These are phyloP conservation scores for Triglochin maritima DNA, from an alignment of 106 monocot species.

Conservation along the genomic window DNA sequence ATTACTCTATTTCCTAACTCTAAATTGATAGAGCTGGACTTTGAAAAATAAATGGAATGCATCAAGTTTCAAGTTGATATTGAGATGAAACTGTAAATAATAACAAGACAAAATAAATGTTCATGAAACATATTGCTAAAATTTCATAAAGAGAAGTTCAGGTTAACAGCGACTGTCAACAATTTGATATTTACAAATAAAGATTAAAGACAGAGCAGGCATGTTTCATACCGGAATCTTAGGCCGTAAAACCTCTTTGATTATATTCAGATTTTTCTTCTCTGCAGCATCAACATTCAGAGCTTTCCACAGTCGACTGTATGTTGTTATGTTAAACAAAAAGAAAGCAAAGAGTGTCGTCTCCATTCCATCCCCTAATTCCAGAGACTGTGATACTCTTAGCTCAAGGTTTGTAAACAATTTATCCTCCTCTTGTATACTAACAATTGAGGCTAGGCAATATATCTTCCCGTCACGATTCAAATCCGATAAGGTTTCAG, in stretches of 20 bases:
- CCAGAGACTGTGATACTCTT: not conserved
- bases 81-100: too few species aligned
- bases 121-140: too few species aligned
- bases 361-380: slow-evolving; percentile 2
- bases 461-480: slow-evolving; percentile 3
- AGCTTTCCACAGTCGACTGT: slow-evolving; percentile 16
- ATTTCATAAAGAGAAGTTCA: too few species aligned
- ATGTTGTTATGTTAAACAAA: slow-evolving; percentile 7
- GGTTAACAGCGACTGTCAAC: not conserved
- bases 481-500: slow-evolving; percentile 6
- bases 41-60: too few species aligned
- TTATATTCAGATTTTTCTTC: not conserved
- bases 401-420: not conserved
- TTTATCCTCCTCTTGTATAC: not conserved
- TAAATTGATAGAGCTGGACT: too few species aligned
- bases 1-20: too few species aligned
- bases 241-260: slow-evolving; percentile 2
- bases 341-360: slow-evolving; percentile 3
- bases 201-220: not conserved
- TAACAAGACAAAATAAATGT: too few species aligned
- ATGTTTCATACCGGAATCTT: slow-evolving; percentile 5
- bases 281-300: not conserved
- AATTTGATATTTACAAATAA: not conserved
- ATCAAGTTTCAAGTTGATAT: too few species aligned
- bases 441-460: slow-evolving; percentile 1